These are phyloP conservation scores for Monosporascus sp. DNA, from an alignment of 2,329 filamentous ascomycete genomes.

Conservation along the genomic window DNA sequence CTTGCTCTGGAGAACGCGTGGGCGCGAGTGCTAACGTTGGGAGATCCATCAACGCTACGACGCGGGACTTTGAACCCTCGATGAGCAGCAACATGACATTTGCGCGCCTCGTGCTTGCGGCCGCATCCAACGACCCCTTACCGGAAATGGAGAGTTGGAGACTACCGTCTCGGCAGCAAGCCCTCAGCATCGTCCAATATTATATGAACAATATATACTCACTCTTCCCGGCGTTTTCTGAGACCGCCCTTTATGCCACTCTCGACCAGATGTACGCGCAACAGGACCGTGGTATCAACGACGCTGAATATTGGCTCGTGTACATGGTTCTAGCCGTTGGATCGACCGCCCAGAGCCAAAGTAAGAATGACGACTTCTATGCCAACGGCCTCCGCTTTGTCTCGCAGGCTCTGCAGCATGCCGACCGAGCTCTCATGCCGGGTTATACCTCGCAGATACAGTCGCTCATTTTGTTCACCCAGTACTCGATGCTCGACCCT, in stretches of 20 bases:
- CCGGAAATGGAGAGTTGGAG: conserved; percentile 54
- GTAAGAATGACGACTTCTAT: conserved; percentile 60
- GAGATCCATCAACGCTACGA: conserved; percentile 90
- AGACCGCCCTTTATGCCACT: conserved; percentile 70
- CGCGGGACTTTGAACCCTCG: conserved; percentile 86
- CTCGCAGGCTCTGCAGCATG: conserved; percentile 64
- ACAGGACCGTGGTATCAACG: conserved; percentile 55
- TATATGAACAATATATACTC: conserved; percentile 80
- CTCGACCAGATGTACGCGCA: conserved; percentile 78
- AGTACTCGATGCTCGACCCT: conserved; percentile 87
- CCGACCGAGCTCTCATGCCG: conserved; percentile 78
- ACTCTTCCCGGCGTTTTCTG: conserved; percentile 76
- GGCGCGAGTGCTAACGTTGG: conserved; percentile 7
- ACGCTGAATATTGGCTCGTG: conserved; percentile 77
- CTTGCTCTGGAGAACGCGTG: neutral
- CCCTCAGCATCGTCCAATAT: conserved; percentile 68
- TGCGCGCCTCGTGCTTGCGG: conserved; percentile 79
- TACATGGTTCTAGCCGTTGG: conserved; percentile 87
- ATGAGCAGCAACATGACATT: conserved; percentile 81
- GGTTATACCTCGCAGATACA: conserved; percentile 84
- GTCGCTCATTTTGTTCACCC: conserved; percentile 76
- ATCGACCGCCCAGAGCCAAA: conserved; percentile 67
- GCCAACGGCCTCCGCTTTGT: conserved; percentile 50
- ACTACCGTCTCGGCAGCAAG: conserved; percentile 68
- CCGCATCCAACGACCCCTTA: conserved; percentile 68